Evolutionary conservation across 345 rosid species (phyloP), one percentile per base, ranked within the genome.

Genomic region (Brassica rapa): DNA sequence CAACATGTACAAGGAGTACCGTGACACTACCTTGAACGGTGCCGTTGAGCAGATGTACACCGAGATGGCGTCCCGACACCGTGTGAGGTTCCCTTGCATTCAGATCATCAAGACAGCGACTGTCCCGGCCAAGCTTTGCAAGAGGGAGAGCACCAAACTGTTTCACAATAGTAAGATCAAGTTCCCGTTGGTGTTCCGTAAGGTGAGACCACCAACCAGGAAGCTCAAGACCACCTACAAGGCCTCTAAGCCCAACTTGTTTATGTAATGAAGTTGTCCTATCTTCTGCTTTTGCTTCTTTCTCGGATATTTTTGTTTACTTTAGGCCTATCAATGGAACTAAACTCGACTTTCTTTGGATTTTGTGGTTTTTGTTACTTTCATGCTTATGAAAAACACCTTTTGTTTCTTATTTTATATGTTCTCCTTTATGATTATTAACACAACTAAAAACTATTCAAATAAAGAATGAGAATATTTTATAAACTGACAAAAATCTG

Each of bases 211-310:
- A 6, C 94, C 89, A 2, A 77, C 80, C 49, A 87, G 92, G 87
- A 90, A 90, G 86, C 83, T 90, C 14, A 88, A 86, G 88, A 86
- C 94, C 0, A 87, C 92, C 32, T 89, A 84, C 84, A 90, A 87
- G 86, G 94, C 92, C 5, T 77, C 89, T 64, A 87, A 86, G 77
- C 94, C 94, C 60, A 90, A 90, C 88, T 80, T 88, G 83, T 88
- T 90, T 62, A 75, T 85, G 92, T 84, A 85, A 77, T 72, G 53
- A 62, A 68, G 64, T 67, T 51, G 19, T 51, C 0, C 3, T 25
- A 5, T 72, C 27, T 32, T 5, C 19, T 71, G 79, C 66, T 70
- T 41, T 69, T 3, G 27, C 23, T 1, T 6, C 56, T 5, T 59
- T n/a, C 8, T 5, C 5, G 56, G 56, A 51, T 51, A 1, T 51